Percentiles rank a stretch among this genome's conserved stretches.
phyloP scores from a whole-genome alignment of 306 rosid genomes.

The Rubus idaeus region DNA sequence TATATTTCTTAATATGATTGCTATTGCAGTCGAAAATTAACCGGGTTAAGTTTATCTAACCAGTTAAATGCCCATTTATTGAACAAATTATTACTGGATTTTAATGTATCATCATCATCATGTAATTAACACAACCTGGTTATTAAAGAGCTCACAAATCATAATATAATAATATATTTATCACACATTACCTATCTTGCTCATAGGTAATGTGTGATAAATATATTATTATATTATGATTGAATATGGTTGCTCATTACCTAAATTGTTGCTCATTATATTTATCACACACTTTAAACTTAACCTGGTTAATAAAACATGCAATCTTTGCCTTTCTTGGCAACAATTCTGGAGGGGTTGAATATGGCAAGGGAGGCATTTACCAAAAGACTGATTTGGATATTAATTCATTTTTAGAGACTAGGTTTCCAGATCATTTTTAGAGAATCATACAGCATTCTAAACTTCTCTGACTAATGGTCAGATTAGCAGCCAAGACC shows the following conservation, averaged over 20 bases:
- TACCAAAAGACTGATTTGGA: no score
- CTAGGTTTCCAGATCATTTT: background rate
- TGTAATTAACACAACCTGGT: background rate
- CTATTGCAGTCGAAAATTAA: no score
- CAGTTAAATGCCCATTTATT: background rate
- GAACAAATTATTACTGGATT: background rate
- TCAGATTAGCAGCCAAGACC: no score
- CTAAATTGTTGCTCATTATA: no score
- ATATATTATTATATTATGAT: no score
- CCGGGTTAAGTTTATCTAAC: background rate
- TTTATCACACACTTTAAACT: no score
- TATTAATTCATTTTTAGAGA: no score
- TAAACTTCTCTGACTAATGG: background rate
- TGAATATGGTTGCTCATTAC: no score
- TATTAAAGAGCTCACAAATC: background rate
- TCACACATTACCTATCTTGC: background rate
- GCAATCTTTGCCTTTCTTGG: background rate
- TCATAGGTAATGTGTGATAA: no score
- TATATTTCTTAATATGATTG: no score
- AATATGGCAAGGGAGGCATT: no score
- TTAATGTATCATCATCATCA: background rate
- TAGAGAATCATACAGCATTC: background rate
- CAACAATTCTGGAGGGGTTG: background rate
- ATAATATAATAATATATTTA: background rate
- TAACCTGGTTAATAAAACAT: background rate